Evolutionary conservation across 345 rosid genomes (phyloP).

Genomic region (Gossypium anomalum): DNA sequence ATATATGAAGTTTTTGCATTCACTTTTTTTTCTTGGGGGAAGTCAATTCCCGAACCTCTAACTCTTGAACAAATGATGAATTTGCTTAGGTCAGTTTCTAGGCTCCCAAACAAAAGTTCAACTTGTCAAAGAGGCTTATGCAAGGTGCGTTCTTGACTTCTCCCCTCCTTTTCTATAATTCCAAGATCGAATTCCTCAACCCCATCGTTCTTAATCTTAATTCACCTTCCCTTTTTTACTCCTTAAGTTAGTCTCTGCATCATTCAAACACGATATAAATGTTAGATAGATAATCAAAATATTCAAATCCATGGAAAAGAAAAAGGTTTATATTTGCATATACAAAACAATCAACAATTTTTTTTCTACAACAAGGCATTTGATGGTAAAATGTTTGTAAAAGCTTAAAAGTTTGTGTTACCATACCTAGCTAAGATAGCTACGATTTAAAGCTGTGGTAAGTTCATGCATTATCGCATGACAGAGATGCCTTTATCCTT

Average conservation of each 20-base stretch:
- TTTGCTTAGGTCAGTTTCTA: not conserved
- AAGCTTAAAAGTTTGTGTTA: not conserved
- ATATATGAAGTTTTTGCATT: not conserved
- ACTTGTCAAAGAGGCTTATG: conserved; percentile 33
- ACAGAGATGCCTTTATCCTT: conserved; percentile 55
- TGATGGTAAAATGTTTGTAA: not conserved
- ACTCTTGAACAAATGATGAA: conserved; percentile 21
- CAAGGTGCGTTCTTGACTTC: conserved; percentile 98
- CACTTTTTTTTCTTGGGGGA: conserved; percentile 20
- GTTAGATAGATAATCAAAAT: not conserved
- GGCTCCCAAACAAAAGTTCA: not conserved
- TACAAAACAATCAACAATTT: not conserved
- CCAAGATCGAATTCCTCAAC: conserved; percentile 21
- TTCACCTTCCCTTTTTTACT: conserved; percentile 15
- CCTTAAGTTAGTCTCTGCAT: conserved; percentile 30
- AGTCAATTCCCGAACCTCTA: conserved; percentile 92
- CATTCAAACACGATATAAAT: not conserved
- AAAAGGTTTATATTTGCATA: not conserved
- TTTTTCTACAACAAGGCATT: no score
- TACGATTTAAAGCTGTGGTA: not conserved
- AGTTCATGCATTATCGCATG: conserved; percentile 32
- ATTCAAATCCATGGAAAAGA: not conserved
- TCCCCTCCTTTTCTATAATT: conserved; percentile 25
- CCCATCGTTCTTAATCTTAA: conserved; percentile 9
- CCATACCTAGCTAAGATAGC: conserved; percentile 14